phyloP scores from a whole-genome alignment of 164 flowering plant species.

The Stephania yunnanensis region DNA sequence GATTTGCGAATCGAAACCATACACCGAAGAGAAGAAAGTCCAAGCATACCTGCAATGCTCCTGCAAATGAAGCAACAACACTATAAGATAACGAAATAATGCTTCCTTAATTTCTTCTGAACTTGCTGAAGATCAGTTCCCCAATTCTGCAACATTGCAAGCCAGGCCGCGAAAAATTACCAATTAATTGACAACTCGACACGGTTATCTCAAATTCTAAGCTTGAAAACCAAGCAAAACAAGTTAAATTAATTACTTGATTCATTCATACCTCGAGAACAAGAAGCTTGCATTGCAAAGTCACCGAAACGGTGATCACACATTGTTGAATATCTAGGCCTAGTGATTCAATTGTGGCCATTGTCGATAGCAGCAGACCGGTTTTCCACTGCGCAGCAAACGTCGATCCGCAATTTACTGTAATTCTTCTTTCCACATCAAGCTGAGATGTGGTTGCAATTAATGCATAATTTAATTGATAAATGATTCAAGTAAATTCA shows the following conservation, averaged over 20 bases:
- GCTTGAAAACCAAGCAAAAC: neutral
- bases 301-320: slow-evolving; percentile 87
- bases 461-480: neutral
- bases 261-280: slow-evolving; percentile 64
- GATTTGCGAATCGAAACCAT: no score
- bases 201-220: neutral
- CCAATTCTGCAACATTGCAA: slow-evolving; percentile 32
- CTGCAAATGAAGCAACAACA: no score
- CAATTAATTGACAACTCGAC: neutral
- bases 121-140: slow-evolving; percentile 32
- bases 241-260: neutral
- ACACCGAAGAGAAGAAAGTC: no score
- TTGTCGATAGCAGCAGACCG: slow-evolving; percentile 71
- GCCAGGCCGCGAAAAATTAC: neutral
- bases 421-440: slow-evolving; percentile 61
- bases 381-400: slow-evolving; percentile 67
- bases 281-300: slow-evolving; percentile 79
- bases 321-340: slow-evolving; percentile 93
- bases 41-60: no score
- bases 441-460: slow-evolving; percentile 38
- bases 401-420: slow-evolving; percentile 57
- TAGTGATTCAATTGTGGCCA: slow-evolving; percentile 59
- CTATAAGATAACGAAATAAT: no score
- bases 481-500: neutral
- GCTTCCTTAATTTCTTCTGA: slow-evolving; percentile 80